Base-by-base conservation (phyloP, 2,329 filamentous ascomycete species). In the Coniella lustricola region DNA sequence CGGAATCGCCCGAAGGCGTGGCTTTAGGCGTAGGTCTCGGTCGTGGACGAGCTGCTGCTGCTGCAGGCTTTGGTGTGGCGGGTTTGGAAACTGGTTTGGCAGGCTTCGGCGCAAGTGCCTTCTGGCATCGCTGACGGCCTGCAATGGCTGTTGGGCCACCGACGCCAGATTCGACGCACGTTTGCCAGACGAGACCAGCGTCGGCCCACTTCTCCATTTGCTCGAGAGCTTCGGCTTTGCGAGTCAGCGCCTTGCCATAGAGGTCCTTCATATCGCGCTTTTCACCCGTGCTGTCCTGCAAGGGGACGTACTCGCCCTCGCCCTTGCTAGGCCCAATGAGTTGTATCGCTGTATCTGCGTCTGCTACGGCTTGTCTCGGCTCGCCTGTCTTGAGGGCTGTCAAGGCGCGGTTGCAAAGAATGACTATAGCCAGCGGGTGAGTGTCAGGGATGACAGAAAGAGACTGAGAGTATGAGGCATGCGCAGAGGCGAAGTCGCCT, bases 141-240 rank as follows among this genome's bases (percentile, higher is more conserved):
- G 90, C 85, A 35, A 89, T 85, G 44, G 89, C 90, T 8, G 85
- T 85, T 7, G 85, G 74, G 7, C 90, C 91, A n/a, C 93, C 91
- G 14, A 94, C 81, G 3, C 90, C 89, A 21, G 79, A 81, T 66
- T 94, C 86, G 1, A 97, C 86, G 31, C 88, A 90, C 47, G 79
- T 71, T 59, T 84, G 82, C 93, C 93, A 98, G 0, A 87, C 82
- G 2, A 73, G 70, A 0, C 81, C 82, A 1, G 93, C 93, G 44
- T 97, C 91, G 3, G 71, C 68, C 91, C 91, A 98, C 62, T 85
- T 88, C 69, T 98, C 93, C 74, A 98, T 85, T 62, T 95, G 86
- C 65, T 98, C 93, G 7, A 97, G 74, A 1, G 90, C 93, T 67
- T 98, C 93, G 1, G 93, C 93, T 70, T 97, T 97, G 46, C 93